Conservation (phyloP, 2,329 filamentous ascomycete species). For the Zymoseptoria crescenta region DNA sequence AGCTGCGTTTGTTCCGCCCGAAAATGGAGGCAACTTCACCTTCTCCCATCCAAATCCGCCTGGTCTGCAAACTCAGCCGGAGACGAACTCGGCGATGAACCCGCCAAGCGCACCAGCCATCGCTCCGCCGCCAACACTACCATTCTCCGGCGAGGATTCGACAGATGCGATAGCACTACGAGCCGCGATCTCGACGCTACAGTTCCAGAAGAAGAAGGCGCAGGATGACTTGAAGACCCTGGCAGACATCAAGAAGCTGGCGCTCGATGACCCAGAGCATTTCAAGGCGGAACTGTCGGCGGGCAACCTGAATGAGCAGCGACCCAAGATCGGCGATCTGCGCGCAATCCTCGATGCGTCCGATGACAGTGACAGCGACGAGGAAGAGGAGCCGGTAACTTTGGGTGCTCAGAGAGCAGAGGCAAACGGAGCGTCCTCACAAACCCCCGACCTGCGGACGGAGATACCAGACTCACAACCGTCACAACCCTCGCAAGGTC, state of each 20-base stretch:
- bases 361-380: slow-evolving; percentile 23
- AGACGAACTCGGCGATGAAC: slow-evolving; percentile 1
- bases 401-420: slow-evolving; percentile 29
- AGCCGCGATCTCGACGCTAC: slow-evolving; percentile 76
- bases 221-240: slow-evolving; percentile 65
- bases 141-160: slow-evolving; percentile 51
- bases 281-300: slow-evolving; percentile 62
- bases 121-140: slow-evolving; percentile 35
- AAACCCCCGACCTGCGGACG: slow-evolving; percentile 10
- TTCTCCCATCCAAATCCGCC: slow-evolving; percentile 1
- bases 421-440: slow-evolving; percentile 17
- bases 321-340: slow-evolving; percentile 24
- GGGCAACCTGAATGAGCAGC: slow-evolving; percentile 42
- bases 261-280: slow-evolving; percentile 60
- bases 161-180: slow-evolving; percentile 81
- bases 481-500: neutral
- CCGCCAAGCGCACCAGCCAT: slow-evolving; percentile 30
- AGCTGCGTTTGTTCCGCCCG: slow-evolving; percentile 10
- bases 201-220: slow-evolving; percentile 75
- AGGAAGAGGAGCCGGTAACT: slow-evolving; percentile 20
- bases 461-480: slow-evolving; percentile 21
- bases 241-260: slow-evolving; percentile 60
- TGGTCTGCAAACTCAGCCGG: neutral
- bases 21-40: slow-evolving; percentile 15
- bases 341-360: slow-evolving; percentile 31